phyloP scores from a whole-genome alignment of 768 basidiomycete species.

The Kwoniella sp. region DNA sequence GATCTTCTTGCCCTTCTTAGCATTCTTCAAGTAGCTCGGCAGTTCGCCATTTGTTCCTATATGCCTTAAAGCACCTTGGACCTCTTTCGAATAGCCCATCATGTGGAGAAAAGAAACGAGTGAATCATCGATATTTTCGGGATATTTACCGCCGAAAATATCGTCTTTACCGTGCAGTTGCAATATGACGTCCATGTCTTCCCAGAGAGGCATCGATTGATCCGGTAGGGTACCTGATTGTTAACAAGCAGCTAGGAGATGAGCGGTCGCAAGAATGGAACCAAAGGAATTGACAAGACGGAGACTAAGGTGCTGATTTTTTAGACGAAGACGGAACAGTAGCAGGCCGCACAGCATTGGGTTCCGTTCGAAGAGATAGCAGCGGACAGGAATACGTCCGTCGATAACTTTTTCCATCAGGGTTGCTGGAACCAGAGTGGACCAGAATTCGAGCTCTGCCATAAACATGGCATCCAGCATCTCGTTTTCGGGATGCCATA shows the following conservation, averaged over 20 bases:
- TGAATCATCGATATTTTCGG: slow-evolving; percentile 16
- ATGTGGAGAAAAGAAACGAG: slow-evolving; percentile 9
- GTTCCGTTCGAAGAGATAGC: slow-evolving; percentile 4
- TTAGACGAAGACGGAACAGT: slow-evolving; percentile 17
- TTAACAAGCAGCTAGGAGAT: slow-evolving; percentile 8
- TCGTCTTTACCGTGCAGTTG: slow-evolving; percentile 23
- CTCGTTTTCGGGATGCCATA: slow-evolving; percentile 1
- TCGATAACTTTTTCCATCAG: neutral
- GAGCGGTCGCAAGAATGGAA: slow-evolving; percentile 11
- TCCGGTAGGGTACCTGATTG: neutral
- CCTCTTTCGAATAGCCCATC: slow-evolving; percentile 18
- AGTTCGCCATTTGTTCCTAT: neutral
- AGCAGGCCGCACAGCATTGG: slow-evolving; percentile 20
- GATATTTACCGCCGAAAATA: slow-evolving; percentile 23
- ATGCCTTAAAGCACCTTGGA: neutral
- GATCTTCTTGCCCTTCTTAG: neutral
- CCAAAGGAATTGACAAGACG: slow-evolving; percentile 8
- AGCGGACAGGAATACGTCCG: neutral
- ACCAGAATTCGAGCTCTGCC: slow-evolving; percentile 1
- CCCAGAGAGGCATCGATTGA: neutral
- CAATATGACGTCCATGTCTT: slow-evolving; percentile 12
- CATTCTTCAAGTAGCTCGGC: neutral
- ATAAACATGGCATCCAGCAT: neutral
- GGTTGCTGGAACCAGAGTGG: neutral
- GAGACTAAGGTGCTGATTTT: slow-evolving; percentile 17